Conservation (phyloP, 306 rosid species). For the Pyrus betulifolia region DNA sequence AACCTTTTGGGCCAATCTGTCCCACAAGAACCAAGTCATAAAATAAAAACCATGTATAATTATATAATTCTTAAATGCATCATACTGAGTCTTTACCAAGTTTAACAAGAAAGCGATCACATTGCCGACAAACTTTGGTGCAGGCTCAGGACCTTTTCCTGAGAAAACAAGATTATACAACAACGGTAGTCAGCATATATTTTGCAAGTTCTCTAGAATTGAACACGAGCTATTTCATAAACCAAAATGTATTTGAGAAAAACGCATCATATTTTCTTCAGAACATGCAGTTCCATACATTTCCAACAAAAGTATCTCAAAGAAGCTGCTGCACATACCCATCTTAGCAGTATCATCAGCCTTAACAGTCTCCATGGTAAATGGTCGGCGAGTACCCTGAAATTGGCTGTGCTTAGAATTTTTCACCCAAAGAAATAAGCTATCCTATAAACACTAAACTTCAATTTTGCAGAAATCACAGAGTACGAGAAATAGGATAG, state of each 20-base stretch:
- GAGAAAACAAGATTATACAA: conserved; percentile 7
- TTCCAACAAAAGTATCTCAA: neutral
- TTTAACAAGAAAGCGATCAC: conserved; percentile 75
- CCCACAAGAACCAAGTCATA: conserved; percentile 13
- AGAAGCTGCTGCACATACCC: conserved; percentile 39
- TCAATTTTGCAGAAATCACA: neutral
- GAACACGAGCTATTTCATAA: neutral
- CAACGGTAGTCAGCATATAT: neutral
- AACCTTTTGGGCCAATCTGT: conserved; percentile 89
- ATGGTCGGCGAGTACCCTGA: conserved; percentile 80
- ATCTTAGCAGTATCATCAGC: conserved; percentile 90
- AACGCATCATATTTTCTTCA: neutral
- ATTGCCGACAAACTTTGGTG: conserved; percentile 80
- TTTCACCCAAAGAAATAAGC: neutral
- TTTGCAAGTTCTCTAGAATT: neutral
- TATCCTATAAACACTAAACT: neutral
- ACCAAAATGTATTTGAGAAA: neutral
- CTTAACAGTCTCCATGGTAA: conserved; percentile 89
- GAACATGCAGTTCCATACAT: neutral
- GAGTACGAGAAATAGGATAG: conserved; percentile 9
- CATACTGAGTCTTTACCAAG: conserved; percentile 48
- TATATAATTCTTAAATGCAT: neutral
- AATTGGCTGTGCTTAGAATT: neutral
- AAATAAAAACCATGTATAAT: neutral
- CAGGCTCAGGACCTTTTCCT: conserved; percentile 93